phyloP scores from a whole-genome alignment of 768 basidiomycete species.

The Kwoniella bestiolae region DNA sequence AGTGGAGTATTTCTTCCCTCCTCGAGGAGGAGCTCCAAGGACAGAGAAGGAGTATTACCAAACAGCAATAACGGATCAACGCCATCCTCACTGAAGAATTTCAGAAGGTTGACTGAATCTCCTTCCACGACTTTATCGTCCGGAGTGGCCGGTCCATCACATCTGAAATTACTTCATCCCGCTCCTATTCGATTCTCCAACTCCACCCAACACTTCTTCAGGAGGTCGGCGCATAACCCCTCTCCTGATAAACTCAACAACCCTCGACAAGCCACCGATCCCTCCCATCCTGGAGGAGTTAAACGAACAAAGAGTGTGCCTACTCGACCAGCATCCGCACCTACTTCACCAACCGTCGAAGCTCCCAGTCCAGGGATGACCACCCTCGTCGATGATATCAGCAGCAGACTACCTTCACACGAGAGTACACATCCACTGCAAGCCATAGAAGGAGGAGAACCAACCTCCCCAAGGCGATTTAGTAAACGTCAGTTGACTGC shows the following conservation, averaged over 20 bases:
- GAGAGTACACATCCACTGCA: slow-evolving; percentile 4
- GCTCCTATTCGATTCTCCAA: slow-evolving; percentile 21
- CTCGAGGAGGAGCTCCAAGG: slow-evolving; percentile 20
- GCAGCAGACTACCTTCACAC: slow-evolving; percentile 16
- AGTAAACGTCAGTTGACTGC: slow-evolving; percentile 20
- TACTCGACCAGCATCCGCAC: slow-evolving; percentile 18
- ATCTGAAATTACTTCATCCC: slow-evolving; percentile 16
- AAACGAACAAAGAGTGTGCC: slow-evolving; percentile 9
- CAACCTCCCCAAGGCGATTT: neutral
- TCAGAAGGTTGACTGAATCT: neutral
- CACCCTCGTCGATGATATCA: slow-evolving; percentile 14
- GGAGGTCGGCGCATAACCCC: neutral
- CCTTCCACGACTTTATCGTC: neutral
- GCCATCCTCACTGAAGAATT: slow-evolving; percentile 14
- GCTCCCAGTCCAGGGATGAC: slow-evolving; percentile 27
- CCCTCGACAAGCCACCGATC: neutral
- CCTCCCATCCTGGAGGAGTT: neutral
- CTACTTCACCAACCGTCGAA: slow-evolving; percentile 21
- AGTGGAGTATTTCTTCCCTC: slow-evolving; percentile 6
- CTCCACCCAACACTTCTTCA: slow-evolving; percentile 12
- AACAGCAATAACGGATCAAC: neutral
- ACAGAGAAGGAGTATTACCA: slow-evolving; percentile 9
- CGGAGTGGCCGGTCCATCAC: neutral
- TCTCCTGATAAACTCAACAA: neutral
- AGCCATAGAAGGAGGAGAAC: neutral